Conservation (phyloP, 495 filamentous ascomycete species). For the Evernia prunastri region DNA sequence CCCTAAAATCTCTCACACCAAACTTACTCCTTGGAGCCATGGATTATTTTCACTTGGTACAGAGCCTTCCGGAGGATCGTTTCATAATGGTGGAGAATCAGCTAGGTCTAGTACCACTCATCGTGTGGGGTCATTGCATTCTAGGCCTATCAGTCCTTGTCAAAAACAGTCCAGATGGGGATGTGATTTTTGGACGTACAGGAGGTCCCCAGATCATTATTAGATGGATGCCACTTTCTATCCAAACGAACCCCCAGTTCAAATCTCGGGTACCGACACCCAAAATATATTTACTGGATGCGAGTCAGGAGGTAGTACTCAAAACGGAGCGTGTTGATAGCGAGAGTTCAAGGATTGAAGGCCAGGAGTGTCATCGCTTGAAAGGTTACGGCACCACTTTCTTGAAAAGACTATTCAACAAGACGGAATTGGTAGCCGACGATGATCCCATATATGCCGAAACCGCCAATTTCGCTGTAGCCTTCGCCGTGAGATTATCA, state of each 20-base stretch:
- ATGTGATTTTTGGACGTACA: constrained; percentile 15
- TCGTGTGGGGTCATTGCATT: constrained; percentile 24
- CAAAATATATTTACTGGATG: constrained; percentile 19
- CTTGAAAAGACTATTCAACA: constrained; percentile 17
- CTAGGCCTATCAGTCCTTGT: constrained; percentile 21
- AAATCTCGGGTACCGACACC: constrained; percentile 2
- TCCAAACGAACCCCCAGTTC: background rate
- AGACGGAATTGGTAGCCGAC: constrained; percentile 4
- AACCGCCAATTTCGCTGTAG: constrained; percentile 15
- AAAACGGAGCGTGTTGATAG: constrained; percentile 5
- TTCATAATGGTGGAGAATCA: constrained; percentile 13
- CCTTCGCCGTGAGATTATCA: constrained; percentile 13
- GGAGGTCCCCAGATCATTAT: constrained; percentile 20
- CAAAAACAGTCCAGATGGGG: constrained; percentile 7
- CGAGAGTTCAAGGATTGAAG: constrained; percentile 9
- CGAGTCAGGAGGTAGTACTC: constrained; percentile 18
- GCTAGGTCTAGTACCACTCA: constrained; percentile 16
- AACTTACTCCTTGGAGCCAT: constrained; percentile 18
- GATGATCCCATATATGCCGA: constrained; percentile 23
- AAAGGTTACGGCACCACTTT: constrained; percentile 18
- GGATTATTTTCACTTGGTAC: constrained; percentile 23
- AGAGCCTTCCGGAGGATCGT: constrained; percentile 24
- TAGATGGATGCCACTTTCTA: constrained; percentile 12
- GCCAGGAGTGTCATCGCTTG: constrained; percentile 19
- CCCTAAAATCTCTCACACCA: constrained; percentile 6